Conservation (phyloP, 352 stramenopile genomes). For the Plasmopara muralis region DNA sequence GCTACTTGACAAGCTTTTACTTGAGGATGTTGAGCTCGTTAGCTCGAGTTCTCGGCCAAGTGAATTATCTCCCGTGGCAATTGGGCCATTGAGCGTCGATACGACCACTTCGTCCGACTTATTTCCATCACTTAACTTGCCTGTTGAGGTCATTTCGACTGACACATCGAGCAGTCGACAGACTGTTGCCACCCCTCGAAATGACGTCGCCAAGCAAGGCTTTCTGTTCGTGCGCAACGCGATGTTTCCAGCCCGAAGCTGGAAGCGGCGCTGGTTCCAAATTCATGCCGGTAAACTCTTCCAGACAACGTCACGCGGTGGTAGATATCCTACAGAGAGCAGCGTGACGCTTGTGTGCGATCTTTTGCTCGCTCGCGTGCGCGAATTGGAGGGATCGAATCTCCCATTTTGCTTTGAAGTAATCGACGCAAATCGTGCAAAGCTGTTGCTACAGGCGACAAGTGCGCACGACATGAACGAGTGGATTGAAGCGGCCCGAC, state of each 20-base stretch:
- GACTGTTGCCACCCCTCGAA: slow-evolving; percentile 21
- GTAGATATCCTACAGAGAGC: slow-evolving; percentile 52
- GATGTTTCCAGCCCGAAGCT: slow-evolving; percentile 75
- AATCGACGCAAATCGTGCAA: slow-evolving; percentile 73
- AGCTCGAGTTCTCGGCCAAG: slow-evolving; percentile 10
- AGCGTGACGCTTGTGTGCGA: slow-evolving; percentile 75
- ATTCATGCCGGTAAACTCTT: slow-evolving; percentile 84
- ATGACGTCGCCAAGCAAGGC: slow-evolving; percentile 61
- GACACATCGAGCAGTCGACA: slow-evolving; percentile 56
- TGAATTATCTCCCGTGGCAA: slow-evolving; percentile 14
- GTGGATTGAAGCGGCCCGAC: slow-evolving; percentile 76
- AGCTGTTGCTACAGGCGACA: slow-evolving; percentile 66
- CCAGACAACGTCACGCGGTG: slow-evolving; percentile 39
- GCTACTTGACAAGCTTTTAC: slow-evolving; percentile 46
- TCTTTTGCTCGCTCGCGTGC: slow-evolving; percentile 74
- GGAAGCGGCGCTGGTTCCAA: slow-evolving; percentile 84
- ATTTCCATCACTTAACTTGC: slow-evolving; percentile 48
- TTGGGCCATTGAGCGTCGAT: slow-evolving; percentile 11
- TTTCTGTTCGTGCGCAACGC: slow-evolving; percentile 83
- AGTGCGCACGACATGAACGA: slow-evolving; percentile 69
- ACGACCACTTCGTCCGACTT: slow-evolving; percentile 16
- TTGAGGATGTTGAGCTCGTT: slow-evolving; percentile 39
- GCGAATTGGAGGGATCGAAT: slow-evolving; percentile 40
- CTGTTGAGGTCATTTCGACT: slow-evolving; percentile 68
- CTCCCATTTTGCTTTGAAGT: slow-evolving; percentile 79